These are phyloP conservation scores for Cryptosporidium sp. DNA, from an alignment of 169 alveolate species.

Conservation along the genomic window DNA sequence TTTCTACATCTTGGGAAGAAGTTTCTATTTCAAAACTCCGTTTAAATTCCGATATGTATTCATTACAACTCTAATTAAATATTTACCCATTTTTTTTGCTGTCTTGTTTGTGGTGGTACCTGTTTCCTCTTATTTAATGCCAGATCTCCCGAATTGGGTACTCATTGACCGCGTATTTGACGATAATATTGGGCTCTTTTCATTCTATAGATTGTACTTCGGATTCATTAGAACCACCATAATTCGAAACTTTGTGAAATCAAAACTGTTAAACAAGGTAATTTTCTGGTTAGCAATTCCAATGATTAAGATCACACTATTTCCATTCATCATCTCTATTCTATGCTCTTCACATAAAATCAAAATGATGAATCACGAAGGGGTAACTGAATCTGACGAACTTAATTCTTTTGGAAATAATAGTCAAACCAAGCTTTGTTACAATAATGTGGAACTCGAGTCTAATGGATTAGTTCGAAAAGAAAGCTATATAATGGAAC, in stretches of 20 bases:
- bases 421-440: neutral
- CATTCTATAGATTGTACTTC: slow-evolving; percentile 22
- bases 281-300: slow-evolving; percentile 51
- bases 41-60: slow-evolving; percentile 38
- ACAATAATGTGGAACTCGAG: neutral
- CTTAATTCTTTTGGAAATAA: neutral
- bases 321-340: slow-evolving; percentile 39
- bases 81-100: slow-evolving; percentile 19
- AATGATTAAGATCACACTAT: slow-evolving; percentile 23
- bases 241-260: slow-evolving; percentile 5
- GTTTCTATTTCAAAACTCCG: slow-evolving; percentile 40
- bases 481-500: slow-evolving; percentile 28
- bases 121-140: slow-evolving; percentile 42
- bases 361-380: slow-evolving; percentile 20
- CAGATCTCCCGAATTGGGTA: slow-evolving; percentile 51
- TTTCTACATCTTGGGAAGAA: slow-evolving; percentile 49
- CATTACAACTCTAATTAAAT: slow-evolving; percentile 17
- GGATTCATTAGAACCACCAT: neutral
- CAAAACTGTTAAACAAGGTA: slow-evolving; percentile 12
- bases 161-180: neutral
- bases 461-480: slow-evolving; percentile 15
- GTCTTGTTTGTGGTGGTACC: slow-evolving; percentile 25
- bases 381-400: neutral
- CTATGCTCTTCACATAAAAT: slow-evolving; percentile 44
- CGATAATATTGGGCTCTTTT: slow-evolving; percentile 27